These are phyloP conservation scores for Puccinia triticina DNA, from an alignment of 1,284 basidiomycete genomes.

Conservation along the genomic window DNA sequence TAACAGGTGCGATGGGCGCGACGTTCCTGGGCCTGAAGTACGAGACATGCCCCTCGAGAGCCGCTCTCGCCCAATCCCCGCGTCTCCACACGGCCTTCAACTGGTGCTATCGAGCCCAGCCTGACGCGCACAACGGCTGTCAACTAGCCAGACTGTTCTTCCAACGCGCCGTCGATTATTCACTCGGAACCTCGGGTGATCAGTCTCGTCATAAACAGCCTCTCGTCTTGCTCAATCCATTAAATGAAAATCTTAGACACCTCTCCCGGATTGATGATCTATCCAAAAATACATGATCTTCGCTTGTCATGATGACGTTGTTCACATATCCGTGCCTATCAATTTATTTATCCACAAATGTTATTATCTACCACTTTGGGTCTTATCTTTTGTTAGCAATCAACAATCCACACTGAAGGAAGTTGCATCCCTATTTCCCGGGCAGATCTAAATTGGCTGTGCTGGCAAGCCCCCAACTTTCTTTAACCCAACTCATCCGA, in stretches of 20 bases:
- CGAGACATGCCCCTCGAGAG: slow-evolving; percentile 11
- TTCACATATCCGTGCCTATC: background rate
- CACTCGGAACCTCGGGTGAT: background rate
- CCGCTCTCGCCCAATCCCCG: background rate
- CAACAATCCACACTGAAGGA: too few species aligned
- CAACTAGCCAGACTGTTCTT: slow-evolving; percentile 24
- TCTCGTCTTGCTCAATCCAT: background rate
- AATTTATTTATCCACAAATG: background rate
- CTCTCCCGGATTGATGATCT: slow-evolving; percentile 3
- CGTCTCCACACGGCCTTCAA: background rate
- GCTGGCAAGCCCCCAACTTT: too few species aligned
- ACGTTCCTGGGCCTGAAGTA: slow-evolving; percentile 30
- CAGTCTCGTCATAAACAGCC: background rate
- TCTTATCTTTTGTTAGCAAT: too few species aligned
- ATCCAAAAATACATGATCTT: slow-evolving; percentile 8
- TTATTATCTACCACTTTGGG: too few species aligned
- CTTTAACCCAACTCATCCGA: too few species aligned
- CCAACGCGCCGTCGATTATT: slow-evolving; percentile 32
- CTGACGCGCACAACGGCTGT: background rate
- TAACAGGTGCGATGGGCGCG: slow-evolving; percentile 30
- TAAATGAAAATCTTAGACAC: slow-evolving; percentile 22
- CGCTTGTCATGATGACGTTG: background rate
- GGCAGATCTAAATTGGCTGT: too few species aligned
- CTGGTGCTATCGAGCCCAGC: background rate
- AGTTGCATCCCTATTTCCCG: too few species aligned